Evolutionary conservation across 2,329 filamentous ascomycete genomes (phyloP), one percentile per base, ranked within the genome.

Genomic region (Aureobasidium leucospermi): DNA sequence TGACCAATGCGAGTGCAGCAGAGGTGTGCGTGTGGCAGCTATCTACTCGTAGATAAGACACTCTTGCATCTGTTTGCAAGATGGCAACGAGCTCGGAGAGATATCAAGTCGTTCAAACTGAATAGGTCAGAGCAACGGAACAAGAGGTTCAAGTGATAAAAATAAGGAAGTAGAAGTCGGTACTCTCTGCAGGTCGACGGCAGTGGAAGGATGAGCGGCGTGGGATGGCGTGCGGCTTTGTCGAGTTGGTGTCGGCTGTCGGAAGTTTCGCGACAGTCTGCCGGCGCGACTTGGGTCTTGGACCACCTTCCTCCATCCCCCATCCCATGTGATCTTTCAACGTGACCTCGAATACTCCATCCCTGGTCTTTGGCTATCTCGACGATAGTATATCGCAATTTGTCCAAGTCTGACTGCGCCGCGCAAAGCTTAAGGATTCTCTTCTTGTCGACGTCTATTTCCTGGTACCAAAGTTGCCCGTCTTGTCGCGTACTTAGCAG

Each of bases 291-390:
- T 36, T 31, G 47, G 32, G n/a, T 38, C 32, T 49, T 38, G 47
- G 32, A 15, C 47, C 32, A 49, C n/a, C 47, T 38, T 49, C 32
- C 47, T 49, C 47, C 47, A 23, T 23, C 34, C 23, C 36, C 38
- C 52, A 41, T 19, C 31, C 52, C 52, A 45, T 56, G 52, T 56
- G 52, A 56, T 46, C 52, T 56, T 56, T n/a, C 16, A 42, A 42
- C 38, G 51, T 53, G 51, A 53, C 51, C 51, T 53, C 51, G 48
- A 52, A 52, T 41, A 41, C 48, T 41, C 36, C 31, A 23, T 29
- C 51, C 15, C 38, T 19, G 13, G 28, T 42, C 38, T 31, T 53
- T 53, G 38, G 23, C 39, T 34, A 46, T 46, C 41, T 34, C 41
- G 52, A 56, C 52, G 52, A 56, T 46, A 45, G 16, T 45, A 56